A percentile compares a stretch with the other conserved stretches of the same genome.
phyloP scores from a whole-genome alignment of 2,329 filamentous ascomycete genomes.

The Penicillium sp. region DNA sequence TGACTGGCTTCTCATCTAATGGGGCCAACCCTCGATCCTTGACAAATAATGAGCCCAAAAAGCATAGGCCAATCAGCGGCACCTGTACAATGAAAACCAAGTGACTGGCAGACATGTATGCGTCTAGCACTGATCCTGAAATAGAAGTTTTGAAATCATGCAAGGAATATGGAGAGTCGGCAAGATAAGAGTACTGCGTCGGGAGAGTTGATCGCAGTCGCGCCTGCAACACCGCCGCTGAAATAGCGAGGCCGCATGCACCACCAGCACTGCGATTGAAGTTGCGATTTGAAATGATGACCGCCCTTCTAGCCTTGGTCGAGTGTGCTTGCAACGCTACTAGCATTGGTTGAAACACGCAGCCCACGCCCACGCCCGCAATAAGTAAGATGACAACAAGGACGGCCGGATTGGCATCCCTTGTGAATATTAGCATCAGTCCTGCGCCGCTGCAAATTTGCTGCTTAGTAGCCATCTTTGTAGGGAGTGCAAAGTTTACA shows the following conservation, averaged over 20 bases:
- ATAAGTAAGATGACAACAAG: conserved; percentile 23
- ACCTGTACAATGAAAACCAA: conserved; percentile 53
- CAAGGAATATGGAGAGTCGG: background rate
- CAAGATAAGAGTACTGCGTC: background rate
- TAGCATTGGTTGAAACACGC: conserved; percentile 48
- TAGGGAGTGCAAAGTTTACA: background rate
- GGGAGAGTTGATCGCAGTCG: conserved; percentile 26
- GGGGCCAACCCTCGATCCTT: conserved; percentile 44
- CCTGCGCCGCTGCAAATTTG: background rate
- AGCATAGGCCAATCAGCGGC: conserved; percentile 48
- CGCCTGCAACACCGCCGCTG: conserved; percentile 46
- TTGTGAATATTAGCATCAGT: background rate
- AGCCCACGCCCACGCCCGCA: conserved; percentile 50
- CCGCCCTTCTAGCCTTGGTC: conserved; percentile 52
- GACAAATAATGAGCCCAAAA: conserved; percentile 49
- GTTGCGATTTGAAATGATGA: conserved; percentile 57
- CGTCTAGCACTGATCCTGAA: conserved; percentile 42
- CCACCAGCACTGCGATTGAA: conserved; percentile 57
- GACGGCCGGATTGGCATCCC: background rate
- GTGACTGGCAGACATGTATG: conserved; percentile 50
- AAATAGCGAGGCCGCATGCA: conserved; percentile 52
- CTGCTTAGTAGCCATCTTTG: background rate
- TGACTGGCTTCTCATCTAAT: background rate
- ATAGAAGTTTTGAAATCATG: background rate
- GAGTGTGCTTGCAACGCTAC: conserved; percentile 55